phyloP scores from a whole-genome alignment of 306 rosid species.

The Quercus glauca region DNA sequence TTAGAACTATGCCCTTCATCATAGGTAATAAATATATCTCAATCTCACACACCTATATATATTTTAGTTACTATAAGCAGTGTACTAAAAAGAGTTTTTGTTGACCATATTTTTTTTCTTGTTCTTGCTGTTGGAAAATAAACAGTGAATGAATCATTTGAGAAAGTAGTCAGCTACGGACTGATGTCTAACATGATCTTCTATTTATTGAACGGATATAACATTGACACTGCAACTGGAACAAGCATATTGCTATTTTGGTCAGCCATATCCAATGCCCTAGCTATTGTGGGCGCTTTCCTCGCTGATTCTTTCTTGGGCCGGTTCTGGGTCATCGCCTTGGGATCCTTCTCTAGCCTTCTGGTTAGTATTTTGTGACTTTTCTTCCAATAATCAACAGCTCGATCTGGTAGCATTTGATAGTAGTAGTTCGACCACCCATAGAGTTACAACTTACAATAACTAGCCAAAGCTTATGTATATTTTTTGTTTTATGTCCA shows the following conservation, averaged over 20 bases:
- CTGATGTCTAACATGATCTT: slow-evolving; percentile 47
- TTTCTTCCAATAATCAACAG: neutral
- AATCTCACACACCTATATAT: neutral
- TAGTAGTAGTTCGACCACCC: neutral
- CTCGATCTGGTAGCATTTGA: neutral
- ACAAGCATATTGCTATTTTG: slow-evolving; percentile 33
- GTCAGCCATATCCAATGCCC: slow-evolving; percentile 41
- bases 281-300: slow-evolving; percentile 51
- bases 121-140: neutral
- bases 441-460: neutral
- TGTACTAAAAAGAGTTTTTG: neutral
- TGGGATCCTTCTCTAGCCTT: slow-evolving; percentile 48
- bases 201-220: slow-evolving; percentile 32
- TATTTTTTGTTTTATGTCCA: no score
- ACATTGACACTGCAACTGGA: slow-evolving; percentile 28
- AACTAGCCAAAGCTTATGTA: neutral
- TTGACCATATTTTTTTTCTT: neutral
- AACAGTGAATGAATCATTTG: slow-evolving; percentile 50
- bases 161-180: slow-evolving; percentile 45
- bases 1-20: slow-evolving; percentile 57
- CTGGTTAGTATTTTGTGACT: slow-evolving; percentile 26
- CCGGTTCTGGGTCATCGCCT: slow-evolving; percentile 34
- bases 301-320: slow-evolving; percentile 51
- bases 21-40: slow-evolving; percentile 29
- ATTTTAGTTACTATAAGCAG: neutral